phyloP scores from a whole-genome alignment of 2,329 filamentous ascomycete species.

The Pseudogymnoascus sp. region DNA sequence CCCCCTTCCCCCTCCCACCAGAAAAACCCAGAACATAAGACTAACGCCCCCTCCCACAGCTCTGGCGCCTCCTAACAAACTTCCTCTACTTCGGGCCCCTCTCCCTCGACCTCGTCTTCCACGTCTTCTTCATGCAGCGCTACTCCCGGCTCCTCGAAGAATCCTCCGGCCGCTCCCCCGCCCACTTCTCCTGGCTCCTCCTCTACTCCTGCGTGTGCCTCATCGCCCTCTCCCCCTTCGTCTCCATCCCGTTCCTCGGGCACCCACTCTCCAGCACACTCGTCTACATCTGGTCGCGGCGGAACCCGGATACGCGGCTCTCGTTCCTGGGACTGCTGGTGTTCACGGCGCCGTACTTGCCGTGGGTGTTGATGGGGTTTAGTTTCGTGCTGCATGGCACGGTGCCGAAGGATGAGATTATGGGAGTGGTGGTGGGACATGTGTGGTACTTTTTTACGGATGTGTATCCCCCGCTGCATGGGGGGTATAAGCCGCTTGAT shows the following conservation, averaged over 20 bases:
- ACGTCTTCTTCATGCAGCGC: constrained; percentile 95
- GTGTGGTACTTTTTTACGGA: constrained; percentile 98
- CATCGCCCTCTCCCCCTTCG: constrained; percentile 73
- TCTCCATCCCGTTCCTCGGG: constrained; percentile 91
- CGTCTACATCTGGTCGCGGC: constrained; percentile 95
- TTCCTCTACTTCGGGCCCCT: constrained; percentile 97
- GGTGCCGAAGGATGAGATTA: constrained; percentile 91
- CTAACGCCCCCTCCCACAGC: constrained; percentile 45
- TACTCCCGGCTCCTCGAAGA: constrained; percentile 95
- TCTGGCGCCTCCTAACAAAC: constrained; percentile 92
- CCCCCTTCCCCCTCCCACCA: background rate
- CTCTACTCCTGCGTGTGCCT: constrained; percentile 77
- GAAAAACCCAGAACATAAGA: background rate
- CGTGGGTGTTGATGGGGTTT: constrained; percentile 92
- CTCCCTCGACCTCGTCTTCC: constrained; percentile 88
- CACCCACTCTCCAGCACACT: constrained; percentile 85
- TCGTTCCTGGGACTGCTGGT: constrained; percentile 84
- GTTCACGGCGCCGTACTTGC: constrained; percentile 89
- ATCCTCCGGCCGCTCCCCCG: constrained; percentile 81
- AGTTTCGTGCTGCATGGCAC: constrained; percentile 84
- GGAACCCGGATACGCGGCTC: constrained; percentile 84
- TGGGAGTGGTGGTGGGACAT: constrained; percentile 90
- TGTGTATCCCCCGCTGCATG: constrained; percentile 87
- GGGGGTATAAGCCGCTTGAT: constrained; percentile 76
- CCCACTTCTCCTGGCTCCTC: constrained; percentile 91